Conservation (phyloP, 164 flowering plant species). For the Tetracentron sinense region DNA sequence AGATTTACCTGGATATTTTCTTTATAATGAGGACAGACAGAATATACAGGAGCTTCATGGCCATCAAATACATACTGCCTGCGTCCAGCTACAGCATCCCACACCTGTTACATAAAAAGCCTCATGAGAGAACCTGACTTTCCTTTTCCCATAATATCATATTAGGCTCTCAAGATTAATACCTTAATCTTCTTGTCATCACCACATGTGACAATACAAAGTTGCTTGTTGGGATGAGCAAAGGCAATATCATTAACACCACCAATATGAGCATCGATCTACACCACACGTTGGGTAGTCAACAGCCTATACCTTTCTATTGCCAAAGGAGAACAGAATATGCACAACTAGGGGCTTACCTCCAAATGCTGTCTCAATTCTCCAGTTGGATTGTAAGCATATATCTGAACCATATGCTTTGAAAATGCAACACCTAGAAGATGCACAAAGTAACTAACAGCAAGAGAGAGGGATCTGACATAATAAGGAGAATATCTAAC, state of each 20-base stretch:
- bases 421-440: conserved; percentile 64
- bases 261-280: conserved; percentile 71
- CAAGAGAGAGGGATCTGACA: background rate
- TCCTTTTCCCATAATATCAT: background rate
- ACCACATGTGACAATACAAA: conserved; percentile 61
- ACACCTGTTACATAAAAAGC: conserved; percentile 32
- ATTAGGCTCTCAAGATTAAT: background rate
- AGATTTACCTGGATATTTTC: conserved; percentile 55
- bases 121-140: background rate
- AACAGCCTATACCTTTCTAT: background rate
- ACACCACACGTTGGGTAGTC: conserved; percentile 1
- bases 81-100: conserved; percentile 57
- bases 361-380: conserved; percentile 55
- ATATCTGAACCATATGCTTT: conserved; percentile 55
- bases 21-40: conserved; percentile 69
- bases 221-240: conserved; percentile 56
- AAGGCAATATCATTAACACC: conserved; percentile 72
- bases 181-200: conserved; percentile 68
- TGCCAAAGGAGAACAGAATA: background rate
- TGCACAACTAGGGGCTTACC: conserved; percentile 24
- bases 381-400: conserved; percentile 43
- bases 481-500: background rate
- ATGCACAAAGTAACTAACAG: background rate
- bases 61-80: conserved; percentile 55
- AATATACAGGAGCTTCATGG: conserved; percentile 73